A percentile compares a stretch with the other conserved stretches of the same genome.
Conservation (phyloP, 306 rosid genomes). For the Acacia confusa region DNA sequence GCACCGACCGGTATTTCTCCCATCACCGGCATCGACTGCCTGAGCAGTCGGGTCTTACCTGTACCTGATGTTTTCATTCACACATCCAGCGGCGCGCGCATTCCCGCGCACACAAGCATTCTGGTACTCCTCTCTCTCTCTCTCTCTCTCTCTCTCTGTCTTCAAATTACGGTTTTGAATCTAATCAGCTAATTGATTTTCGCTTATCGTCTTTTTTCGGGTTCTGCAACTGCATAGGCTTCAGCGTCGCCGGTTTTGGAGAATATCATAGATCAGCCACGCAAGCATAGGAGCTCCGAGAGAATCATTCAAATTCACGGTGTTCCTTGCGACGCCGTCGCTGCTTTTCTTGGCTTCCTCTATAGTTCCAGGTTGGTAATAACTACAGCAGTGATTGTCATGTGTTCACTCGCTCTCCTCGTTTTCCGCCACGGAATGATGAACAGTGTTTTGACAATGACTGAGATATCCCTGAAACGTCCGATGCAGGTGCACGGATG, state of each 20-base stretch:
- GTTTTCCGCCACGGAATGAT: background rate
- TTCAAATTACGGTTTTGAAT: background rate
- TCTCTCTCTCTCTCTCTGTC: background rate
- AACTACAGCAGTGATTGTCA: background rate
- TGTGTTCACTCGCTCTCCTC: background rate
- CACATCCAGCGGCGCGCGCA: slow-evolving; percentile 65
- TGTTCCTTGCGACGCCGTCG: slow-evolving; percentile 75
- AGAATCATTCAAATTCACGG: slow-evolving; percentile 71
- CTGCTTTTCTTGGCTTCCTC: slow-evolving; percentile 65
- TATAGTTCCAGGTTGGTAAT: slow-evolving; percentile 63
- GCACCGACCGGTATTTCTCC: background rate
- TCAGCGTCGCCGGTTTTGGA: slow-evolving; percentile 76
- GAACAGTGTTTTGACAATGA: slow-evolving; percentile 27
- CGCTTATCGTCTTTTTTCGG: background rate
- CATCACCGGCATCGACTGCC: slow-evolving; percentile 19
- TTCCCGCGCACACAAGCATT: slow-evolving; percentile 71
- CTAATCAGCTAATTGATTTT: background rate
- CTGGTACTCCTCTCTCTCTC: slow-evolving; percentile 42
- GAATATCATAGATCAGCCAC: slow-evolving; percentile 64
- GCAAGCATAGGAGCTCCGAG: slow-evolving; percentile 61
- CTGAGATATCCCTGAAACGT: slow-evolving; percentile 23
- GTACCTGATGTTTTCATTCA: slow-evolving; percentile 71
- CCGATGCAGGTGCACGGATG: slow-evolving; percentile 58
- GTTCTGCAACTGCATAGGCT: slow-evolving; percentile 43
- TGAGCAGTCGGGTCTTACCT: slow-evolving; percentile 42